phyloP scores from a whole-genome alignment of 495 filamentous ascomycete species.

The Tuber borchii region DNA sequence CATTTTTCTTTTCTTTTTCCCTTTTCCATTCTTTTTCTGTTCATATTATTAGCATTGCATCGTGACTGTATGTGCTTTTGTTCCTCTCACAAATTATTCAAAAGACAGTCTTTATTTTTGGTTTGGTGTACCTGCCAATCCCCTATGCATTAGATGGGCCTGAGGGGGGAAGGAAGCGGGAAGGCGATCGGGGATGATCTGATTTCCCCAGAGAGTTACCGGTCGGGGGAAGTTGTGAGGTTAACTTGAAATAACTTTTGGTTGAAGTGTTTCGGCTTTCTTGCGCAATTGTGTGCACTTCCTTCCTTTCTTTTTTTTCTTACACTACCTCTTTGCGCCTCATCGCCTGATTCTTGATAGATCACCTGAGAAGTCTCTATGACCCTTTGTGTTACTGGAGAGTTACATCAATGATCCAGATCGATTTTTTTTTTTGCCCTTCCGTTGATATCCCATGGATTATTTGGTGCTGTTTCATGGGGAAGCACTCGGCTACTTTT shows the following conservation, averaged over 20 bases:
- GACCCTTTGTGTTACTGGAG: neutral
- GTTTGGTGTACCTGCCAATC: neutral
- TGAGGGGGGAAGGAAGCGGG: neutral
- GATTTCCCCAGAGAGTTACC: neutral
- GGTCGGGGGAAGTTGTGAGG: neutral
- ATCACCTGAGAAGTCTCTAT: neutral
- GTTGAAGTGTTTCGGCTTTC: neutral
- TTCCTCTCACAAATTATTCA: neutral
- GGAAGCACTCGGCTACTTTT: neutral
- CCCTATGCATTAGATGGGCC: neutral
- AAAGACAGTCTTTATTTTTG: neutral
- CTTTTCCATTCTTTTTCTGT: neutral
- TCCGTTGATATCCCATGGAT: neutral
- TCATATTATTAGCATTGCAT: neutral
- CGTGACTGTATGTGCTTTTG: neutral
- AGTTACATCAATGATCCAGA: neutral
- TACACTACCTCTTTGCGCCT: neutral
- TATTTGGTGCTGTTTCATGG: constrained; percentile 1
- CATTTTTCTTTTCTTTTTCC: neutral
- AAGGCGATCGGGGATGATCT: neutral
- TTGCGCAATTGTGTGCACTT: neutral
- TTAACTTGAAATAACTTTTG: neutral
- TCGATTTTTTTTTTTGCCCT: neutral
- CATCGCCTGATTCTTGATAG: constrained; percentile 3
- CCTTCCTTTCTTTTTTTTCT: neutral